phyloP scores from a whole-genome alignment of 108 stramenopile genomes.

The Asterionellopsis glacialis region DNA sequence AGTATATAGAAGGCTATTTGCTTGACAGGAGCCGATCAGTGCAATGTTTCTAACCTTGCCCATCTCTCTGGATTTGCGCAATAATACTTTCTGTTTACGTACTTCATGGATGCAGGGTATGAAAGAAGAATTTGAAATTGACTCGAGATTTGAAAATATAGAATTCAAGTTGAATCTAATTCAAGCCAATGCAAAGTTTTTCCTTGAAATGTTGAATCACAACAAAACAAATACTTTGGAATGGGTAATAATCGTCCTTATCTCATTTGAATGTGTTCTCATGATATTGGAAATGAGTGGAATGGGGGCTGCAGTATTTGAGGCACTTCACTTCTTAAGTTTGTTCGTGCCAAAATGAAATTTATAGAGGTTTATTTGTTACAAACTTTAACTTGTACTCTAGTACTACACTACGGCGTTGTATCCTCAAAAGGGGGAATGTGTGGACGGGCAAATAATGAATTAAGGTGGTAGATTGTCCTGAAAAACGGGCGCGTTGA shows the following conservation, averaged over 20 bases:
- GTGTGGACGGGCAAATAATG: no score
- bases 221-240: constrained; percentile 87
- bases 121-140: constrained; percentile 61
- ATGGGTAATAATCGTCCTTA: constrained; percentile 90
- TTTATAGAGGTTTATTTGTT: no score
- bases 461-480: no score
- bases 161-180: constrained; percentile 90
- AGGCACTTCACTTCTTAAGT: background rate
- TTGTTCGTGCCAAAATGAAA: no score
- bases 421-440: no score
- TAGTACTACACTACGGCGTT: no score
- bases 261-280: constrained; percentile 81
- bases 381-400: no score
- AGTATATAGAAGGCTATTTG: background rate
- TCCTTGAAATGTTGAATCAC: constrained; percentile 83
- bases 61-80: background rate
- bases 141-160: constrained; percentile 72
- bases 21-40: no score
- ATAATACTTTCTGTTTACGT: background rate
- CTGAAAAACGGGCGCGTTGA: no score
- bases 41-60: no score
- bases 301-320: constrained; percentile 25
- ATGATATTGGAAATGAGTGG: constrained; percentile 90
- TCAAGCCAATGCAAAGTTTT: constrained; percentile 92
- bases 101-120: constrained; percentile 7